These are phyloP conservation scores for Gossypium schwendimanii DNA, from an alignment of 441 rosid species.

Conservation along the genomic window DNA sequence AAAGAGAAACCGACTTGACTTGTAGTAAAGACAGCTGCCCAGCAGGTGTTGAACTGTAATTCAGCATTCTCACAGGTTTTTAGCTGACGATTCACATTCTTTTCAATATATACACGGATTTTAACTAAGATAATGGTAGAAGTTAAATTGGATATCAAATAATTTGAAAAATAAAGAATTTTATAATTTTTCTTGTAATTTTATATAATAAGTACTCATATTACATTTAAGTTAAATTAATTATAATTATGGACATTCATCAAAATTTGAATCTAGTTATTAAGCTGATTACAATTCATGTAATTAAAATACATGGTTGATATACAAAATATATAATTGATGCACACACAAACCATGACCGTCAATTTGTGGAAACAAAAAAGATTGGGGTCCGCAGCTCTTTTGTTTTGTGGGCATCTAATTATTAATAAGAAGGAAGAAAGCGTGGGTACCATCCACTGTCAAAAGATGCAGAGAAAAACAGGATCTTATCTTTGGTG, in stretches of 20 bases:
- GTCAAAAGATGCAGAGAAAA: conserved; percentile 22
- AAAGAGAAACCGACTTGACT: conserved; percentile 6
- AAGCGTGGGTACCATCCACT: not conserved
- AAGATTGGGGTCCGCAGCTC: not conserved
- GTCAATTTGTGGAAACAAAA: not conserved
- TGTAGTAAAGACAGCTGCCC: not conserved
- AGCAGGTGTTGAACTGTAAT: not conserved
- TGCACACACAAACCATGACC: not conserved
- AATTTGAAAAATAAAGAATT: no score
- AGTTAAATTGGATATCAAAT: no score
- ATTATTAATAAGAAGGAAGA: not conserved
- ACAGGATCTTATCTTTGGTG: conserved; percentile 30
- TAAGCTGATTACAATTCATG: no score
- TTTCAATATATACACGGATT: no score
- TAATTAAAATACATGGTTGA: no score
- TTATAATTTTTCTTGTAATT: no score
- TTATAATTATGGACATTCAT: no score
- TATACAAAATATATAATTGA: not conserved
- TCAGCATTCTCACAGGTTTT: not conserved
- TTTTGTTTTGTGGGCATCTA: not conserved
- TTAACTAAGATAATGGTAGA: no score
- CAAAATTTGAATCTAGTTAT: no score
- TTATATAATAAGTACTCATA: no score
- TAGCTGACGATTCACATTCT: no score
- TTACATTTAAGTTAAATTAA: no score